Evolutionary conservation across 1,284 basidiomycete genomes (phyloP), one percentile per base, ranked within the genome.

Genomic region (Tilletia indica): DNA sequence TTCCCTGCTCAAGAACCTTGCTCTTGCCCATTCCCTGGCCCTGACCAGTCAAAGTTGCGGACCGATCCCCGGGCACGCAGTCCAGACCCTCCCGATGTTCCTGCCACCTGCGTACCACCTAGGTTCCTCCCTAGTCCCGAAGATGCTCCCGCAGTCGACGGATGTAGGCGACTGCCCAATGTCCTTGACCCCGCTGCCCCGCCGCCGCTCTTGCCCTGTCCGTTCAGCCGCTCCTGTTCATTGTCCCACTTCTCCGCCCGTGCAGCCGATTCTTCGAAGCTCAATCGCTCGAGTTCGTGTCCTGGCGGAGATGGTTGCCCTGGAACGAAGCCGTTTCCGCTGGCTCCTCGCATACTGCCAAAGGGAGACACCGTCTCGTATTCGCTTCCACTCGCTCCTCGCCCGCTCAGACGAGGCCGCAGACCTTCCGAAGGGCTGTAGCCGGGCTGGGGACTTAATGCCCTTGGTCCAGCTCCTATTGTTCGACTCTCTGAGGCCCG

Each of bases 201-300:
- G 56, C 56, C 56, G 34, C 19, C 19, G 21, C 21, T 34, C 25
- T 45, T 25, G 25, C n/a, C 56, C 21, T 58, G 56, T 14, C 51
- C 51, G 4, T 25, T n/a, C 0, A 19, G 51, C 51, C 51, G 51
- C 3, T 19, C 51, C 51, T 54, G 51, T 19, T 54, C 51, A 54
- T 6, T 19, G 12, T 54, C 16, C 51, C 51, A 54, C 51, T 54
- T 54, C 51, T 54, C 51, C 16, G 61, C 36, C 34, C 61, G 61
- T 5, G 19, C 61, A 19, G 61, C 38, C 4, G 34, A 38, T 14
- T 38, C 61, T 34, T 64, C 31, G 61, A 64, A 64, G 12, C 34
- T 64, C 36, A 64, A 42, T 3, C 34, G 61, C 34, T 64, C 61
- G 61, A 64, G 61, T 36, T 64, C 61, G 36, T 64, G 61, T 19